phyloP scores from a whole-genome alignment of 2,329 filamentous ascomycete genomes.

The Leptographium wingfieldii region DNA sequence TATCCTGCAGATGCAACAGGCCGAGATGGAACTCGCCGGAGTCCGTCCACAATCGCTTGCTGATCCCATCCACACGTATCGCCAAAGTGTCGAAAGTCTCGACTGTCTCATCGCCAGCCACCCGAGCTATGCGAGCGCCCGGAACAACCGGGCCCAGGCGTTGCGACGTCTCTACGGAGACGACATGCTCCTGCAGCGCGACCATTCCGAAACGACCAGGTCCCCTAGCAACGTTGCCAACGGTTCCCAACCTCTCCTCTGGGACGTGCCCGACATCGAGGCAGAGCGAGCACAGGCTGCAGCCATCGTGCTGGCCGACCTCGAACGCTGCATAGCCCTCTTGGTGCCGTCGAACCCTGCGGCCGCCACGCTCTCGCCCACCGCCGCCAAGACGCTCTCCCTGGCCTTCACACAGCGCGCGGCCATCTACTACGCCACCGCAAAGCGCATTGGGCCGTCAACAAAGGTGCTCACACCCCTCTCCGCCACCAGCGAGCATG shows the following conservation, averaged over 20 bases:
- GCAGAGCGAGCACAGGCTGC: slow-evolving; percentile 17
- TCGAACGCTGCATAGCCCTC: slow-evolving; percentile 44
- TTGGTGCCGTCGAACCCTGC: slow-evolving; percentile 39
- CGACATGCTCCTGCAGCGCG: slow-evolving; percentile 32
- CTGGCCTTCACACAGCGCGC: slow-evolving; percentile 62
- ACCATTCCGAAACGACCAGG: neutral
- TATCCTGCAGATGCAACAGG: slow-evolving; percentile 38
- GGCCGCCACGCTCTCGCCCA: slow-evolving; percentile 44
- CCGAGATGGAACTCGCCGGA: slow-evolving; percentile 39
- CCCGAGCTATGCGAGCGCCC: slow-evolving; percentile 57
- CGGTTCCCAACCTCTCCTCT: slow-evolving; percentile 26
- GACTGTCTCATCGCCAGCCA: slow-evolving; percentile 41
- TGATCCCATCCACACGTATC: slow-evolving; percentile 33
- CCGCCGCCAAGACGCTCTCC: slow-evolving; percentile 52
- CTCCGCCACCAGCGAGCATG: neutral
- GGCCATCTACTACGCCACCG: slow-evolving; percentile 47
- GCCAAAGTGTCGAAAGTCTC: slow-evolving; percentile 34
- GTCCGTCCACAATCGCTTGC: slow-evolving; percentile 18
- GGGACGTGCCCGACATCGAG: slow-evolving; percentile 7
- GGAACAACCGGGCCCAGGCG: slow-evolving; percentile 64
- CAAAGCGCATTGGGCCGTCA: slow-evolving; percentile 24
- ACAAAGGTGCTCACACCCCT: neutral
- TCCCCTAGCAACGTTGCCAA: neutral
- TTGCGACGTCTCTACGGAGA: slow-evolving; percentile 50
- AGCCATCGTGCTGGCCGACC: slow-evolving; percentile 34